phyloP scores from a whole-genome alignment of 78 protist genomes.

The Dictyostelium firmibasis region DNA sequence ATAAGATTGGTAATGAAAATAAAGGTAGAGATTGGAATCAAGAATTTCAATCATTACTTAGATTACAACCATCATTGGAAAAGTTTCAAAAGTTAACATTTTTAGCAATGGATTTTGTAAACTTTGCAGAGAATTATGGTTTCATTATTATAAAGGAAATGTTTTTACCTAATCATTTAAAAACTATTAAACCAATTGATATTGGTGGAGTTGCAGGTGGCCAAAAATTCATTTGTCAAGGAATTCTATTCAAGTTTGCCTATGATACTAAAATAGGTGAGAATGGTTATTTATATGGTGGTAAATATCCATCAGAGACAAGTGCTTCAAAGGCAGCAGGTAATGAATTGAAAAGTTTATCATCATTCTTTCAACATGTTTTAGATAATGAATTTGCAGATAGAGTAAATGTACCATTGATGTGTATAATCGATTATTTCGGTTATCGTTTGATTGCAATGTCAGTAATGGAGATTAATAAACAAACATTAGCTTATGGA shows the following conservation, averaged over 20 bases:
- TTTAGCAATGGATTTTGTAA: constrained; percentile 55
- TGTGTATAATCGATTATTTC: constrained; percentile 74
- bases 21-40: constrained; percentile 61
- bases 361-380: constrained; percentile 42
- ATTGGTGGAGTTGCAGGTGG: constrained; percentile 84
- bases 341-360: constrained; percentile 38
- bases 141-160: constrained; percentile 30
- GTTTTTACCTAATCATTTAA: constrained; percentile 33
- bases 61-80: neutral
- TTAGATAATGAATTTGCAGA: constrained; percentile 21
- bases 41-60: constrained; percentile 42
- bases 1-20: neutral
- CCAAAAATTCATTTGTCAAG: constrained; percentile 16
- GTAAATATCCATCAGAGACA: neutral
- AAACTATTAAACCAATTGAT: constrained; percentile 21
- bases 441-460: constrained; percentile 71
- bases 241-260: constrained; percentile 56
- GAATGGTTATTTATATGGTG: constrained; percentile 44
- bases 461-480: constrained; percentile 32
- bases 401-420: constrained; percentile 52
- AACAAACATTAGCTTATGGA: constrained; percentile 65
- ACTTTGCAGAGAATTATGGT: constrained; percentile 30
- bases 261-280: constrained; percentile 23
- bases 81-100: constrained; percentile 44
- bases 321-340: constrained; percentile 54